phyloP scores from a whole-genome alignment of 2,329 filamentous ascomycete species.

The Dactylella cylindrospora region DNA sequence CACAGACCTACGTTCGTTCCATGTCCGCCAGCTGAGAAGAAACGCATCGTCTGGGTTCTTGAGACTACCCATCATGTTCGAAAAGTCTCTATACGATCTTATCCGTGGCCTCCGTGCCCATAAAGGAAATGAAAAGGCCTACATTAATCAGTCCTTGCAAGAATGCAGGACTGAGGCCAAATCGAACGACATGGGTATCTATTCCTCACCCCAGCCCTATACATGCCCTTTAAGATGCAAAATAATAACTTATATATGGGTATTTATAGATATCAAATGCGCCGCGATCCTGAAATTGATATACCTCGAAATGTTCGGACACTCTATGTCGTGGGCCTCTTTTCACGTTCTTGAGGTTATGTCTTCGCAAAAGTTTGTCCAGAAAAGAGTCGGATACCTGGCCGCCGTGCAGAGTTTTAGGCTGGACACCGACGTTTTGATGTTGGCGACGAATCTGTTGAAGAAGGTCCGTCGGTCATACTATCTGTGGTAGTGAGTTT shows the following conservation, averaged over 20 bases:
- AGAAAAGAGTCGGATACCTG: constrained; percentile 93
- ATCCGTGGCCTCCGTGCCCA: constrained; percentile 93
- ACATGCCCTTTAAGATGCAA: background rate
- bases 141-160: constrained; percentile 87
- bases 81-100: constrained; percentile 98
- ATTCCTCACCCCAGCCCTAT: constrained; percentile 13
- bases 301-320: constrained; percentile 97
- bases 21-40: constrained; percentile 19
- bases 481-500: background rate
- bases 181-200: constrained; percentile 84
- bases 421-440: constrained; percentile 91
- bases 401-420: constrained; percentile 95
- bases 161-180: constrained; percentile 94
- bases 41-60: constrained; percentile 21
- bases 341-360: constrained; percentile 99
- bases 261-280: constrained; percentile 77
- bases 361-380: constrained; percentile 90
- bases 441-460: constrained; percentile 93
- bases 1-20: too few relatives aligned
- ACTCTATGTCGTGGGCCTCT: constrained; percentile 99
- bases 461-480: constrained; percentile 69
- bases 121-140: constrained; percentile 91
- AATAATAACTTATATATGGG: constrained; percentile 3
- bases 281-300: constrained; percentile 93
- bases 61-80: constrained; percentile 69